These are phyloP conservation scores for Calendula officinalis DNA, from an alignment of 129 eudicot genomes.

Conservation along the genomic window DNA sequence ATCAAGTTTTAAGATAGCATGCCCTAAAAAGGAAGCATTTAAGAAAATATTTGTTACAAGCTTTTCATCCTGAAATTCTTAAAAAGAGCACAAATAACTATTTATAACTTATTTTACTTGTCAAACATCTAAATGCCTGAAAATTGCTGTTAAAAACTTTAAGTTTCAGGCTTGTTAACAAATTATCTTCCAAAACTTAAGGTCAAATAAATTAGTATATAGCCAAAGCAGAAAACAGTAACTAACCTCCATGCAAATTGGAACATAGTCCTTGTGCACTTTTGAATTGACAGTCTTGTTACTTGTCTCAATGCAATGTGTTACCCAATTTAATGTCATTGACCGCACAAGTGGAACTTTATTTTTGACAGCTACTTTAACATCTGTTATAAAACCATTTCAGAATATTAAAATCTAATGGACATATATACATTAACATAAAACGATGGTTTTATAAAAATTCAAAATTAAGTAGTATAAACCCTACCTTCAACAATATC, in stretches of 20 bases:
- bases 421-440: not conserved
- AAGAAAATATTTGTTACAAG: too few species aligned
- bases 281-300: conserved; percentile 61
- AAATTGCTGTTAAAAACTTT: too few species aligned
- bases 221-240: conserved; percentile 1
- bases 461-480: not conserved
- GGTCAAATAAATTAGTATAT: not conserved
- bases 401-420: not conserved
- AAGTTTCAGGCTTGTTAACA: too few species aligned
- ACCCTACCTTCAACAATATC: conserved; percentile 66
- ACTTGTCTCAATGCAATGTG: conserved; percentile 74
- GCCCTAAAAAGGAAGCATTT: too few species aligned
- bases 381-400: conserved; percentile 49
- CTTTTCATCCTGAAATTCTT: too few species aligned
- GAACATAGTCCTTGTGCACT: conserved; percentile 81
- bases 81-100: too few species aligned
- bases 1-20: not conserved
- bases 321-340: conserved; percentile 70
- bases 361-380: conserved; percentile 69
- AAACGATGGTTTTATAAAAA: too few species aligned
- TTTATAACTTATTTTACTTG: too few species aligned
- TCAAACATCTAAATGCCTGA: too few species aligned
- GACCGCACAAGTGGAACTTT: conserved; percentile 88
- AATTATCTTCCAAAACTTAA: not conserved
- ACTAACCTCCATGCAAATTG: conserved; percentile 90